A percentile compares a stretch with the other conserved stretches of the same genome.
Evolutionary conservation across 1,139 yeast genomes (phyloP).

Genomic region (Geotrichum australiense): DNA sequence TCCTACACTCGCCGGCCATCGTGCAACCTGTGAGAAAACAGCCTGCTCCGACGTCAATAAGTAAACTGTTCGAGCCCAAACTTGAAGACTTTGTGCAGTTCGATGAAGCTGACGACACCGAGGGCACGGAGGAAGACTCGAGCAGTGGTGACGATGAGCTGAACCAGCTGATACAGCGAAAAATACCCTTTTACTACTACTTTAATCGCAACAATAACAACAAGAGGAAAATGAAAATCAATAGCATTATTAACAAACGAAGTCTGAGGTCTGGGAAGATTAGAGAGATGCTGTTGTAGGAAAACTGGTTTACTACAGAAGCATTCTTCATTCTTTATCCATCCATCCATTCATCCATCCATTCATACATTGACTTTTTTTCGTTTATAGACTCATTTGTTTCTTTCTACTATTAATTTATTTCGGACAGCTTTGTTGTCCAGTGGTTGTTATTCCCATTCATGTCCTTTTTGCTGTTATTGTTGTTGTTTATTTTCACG

Average conservation of each 20-base stretch:
- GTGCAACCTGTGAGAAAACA: background rate
- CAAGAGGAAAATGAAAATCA: conserved; percentile 18
- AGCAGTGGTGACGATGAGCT: conserved; percentile 7
- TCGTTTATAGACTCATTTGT: no score
- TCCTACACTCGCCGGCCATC: conserved; percentile 19
- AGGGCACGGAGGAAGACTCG: conserved; percentile 16
- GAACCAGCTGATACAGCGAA: conserved; percentile 18
- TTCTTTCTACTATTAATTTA: no score
- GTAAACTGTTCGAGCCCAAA: conserved; percentile 8
- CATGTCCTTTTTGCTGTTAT: no score
- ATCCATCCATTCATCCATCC: no score
- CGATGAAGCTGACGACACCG: conserved; percentile 20
- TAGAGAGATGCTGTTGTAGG: conserved; percentile 49
- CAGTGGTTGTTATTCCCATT: no score
- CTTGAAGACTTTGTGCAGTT: conserved; percentile 19
- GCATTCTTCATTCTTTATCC: no score
- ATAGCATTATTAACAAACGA: conserved; percentile 37
- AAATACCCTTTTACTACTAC: conserved; percentile 26
- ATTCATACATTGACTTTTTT: no score
- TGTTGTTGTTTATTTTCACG: no score
- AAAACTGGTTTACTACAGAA: no score
- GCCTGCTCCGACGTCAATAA: background rate
- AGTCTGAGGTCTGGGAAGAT: conserved; percentile 46
- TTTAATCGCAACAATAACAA: background rate
- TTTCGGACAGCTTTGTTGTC: no score